phyloP scores from a whole-genome alignment of 2,329 filamentous ascomycete species.

The Fusarium buharicum region DNA sequence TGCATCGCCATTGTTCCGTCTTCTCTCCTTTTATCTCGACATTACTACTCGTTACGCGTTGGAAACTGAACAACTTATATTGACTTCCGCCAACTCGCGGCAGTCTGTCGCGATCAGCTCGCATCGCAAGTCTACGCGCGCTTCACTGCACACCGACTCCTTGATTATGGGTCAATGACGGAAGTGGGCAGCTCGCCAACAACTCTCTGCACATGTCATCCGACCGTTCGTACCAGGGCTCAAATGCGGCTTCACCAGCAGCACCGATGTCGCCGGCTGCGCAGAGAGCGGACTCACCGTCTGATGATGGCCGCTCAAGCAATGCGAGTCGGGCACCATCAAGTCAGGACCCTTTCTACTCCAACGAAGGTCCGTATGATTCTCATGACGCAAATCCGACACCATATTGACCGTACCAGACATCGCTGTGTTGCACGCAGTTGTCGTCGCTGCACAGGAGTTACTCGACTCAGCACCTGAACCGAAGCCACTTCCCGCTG shows the following conservation, averaged over 20 bases:
- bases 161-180: conserved; percentile 52
- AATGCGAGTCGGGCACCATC: conserved; percentile 44
- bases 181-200: conserved; percentile 44
- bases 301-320: conserved; percentile 46
- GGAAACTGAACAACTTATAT: not conserved
- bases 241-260: conserved; percentile 42
- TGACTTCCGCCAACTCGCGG: conserved; percentile 1
- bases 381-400: not conserved
- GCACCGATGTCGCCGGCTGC: conserved; percentile 46
- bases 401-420: conserved; percentile 62
- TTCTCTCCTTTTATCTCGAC: not conserved
- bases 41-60: not conserved
- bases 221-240: conserved; percentile 26
- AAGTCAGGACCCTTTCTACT: conserved; percentile 60
- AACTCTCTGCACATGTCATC: conserved; percentile 42
- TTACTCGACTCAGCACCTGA: conserved; percentile 67
- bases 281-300: conserved; percentile 38
- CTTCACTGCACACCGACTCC: conserved; percentile 18
- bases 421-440: conserved; percentile 80
- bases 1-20: conserved; percentile 9
- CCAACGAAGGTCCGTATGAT: conserved; percentile 65
- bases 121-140: conserved; percentile 14
- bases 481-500: conserved; percentile 73
- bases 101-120: conserved; percentile 12
- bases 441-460: conserved; percentile 77